phyloP scores from a whole-genome alignment of 495 filamentous ascomycete species.

The Aspergillus ostianus region DNA sequence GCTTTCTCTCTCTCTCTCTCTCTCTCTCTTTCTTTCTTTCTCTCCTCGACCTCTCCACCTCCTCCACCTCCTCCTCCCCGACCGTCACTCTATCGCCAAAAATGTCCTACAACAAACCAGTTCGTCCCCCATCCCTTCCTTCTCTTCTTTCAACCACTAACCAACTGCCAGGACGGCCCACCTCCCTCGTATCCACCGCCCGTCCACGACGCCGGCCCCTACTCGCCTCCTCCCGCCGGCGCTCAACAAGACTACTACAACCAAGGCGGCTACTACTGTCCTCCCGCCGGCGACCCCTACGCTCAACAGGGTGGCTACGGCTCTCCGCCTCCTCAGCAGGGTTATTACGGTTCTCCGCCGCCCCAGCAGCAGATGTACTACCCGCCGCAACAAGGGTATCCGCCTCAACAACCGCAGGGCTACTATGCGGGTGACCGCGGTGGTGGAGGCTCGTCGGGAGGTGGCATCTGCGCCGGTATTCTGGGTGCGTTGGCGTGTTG shows the following conservation, averaged over 20 bases:
- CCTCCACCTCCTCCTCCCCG: not conserved
- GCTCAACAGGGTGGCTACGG: constrained; percentile 18
- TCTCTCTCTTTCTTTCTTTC: not conserved
- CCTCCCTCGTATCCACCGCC: constrained; percentile 41
- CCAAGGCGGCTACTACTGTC: constrained; percentile 16
- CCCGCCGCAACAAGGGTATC: constrained; percentile 41
- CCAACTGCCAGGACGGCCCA: constrained; percentile 31
- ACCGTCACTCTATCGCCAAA: constrained; percentile 6
- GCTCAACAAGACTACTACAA: constrained; percentile 32
- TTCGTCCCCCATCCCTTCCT: constrained; percentile 17
- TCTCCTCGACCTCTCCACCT: constrained; percentile 5
- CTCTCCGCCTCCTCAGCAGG: constrained; percentile 28
- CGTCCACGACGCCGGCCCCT: constrained; percentile 30
- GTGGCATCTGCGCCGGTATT: constrained; percentile 48
- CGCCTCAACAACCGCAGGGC: constrained; percentile 40
- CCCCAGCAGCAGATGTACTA: constrained; percentile 43
- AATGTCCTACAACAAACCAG: constrained; percentile 42
- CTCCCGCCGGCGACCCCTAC: not conserved
- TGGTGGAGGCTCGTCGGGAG: constrained; percentile 26
- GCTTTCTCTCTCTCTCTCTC: constrained; percentile 3
- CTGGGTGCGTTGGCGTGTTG: constrained; percentile 51
- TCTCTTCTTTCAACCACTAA: constrained; percentile 5
- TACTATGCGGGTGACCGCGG: constrained; percentile 40
- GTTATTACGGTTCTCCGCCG: constrained; percentile 32
- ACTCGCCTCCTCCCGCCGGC: constrained; percentile 29